Evolutionary conservation across 768 basidiomycete species (phyloP).

Genomic region (Amanita molliuscula): DNA sequence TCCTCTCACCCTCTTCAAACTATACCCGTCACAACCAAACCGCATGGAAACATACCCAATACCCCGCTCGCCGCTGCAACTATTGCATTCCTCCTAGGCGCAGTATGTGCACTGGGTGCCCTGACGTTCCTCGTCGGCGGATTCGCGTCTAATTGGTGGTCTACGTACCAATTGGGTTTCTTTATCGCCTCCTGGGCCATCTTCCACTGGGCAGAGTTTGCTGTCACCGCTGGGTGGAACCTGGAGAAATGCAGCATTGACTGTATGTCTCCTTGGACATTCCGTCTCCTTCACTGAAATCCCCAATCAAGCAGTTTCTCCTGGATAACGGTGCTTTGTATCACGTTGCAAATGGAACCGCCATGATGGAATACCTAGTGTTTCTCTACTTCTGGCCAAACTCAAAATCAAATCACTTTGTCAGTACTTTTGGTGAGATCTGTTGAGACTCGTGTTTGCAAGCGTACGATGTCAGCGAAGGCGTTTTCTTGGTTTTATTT

Average conservation of each 20-base stretch:
- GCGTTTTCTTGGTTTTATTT: conserved; percentile 47
- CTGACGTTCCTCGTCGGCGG: conserved; percentile 40
- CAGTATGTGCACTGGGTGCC: conserved; percentile 48
- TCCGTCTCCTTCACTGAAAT: neutral
- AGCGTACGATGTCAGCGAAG: conserved; percentile 24
- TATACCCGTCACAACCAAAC: conserved; percentile 29
- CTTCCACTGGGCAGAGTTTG: conserved; percentile 94
- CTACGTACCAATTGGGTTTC: conserved; percentile 70
- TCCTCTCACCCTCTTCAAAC: conserved; percentile 39
- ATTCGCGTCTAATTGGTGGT: conserved; percentile 41
- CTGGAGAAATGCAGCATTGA: conserved; percentile 84
- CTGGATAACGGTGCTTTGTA: conserved; percentile 85
- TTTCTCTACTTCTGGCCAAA: conserved; percentile 58
- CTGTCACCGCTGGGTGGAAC: conserved; percentile 95
- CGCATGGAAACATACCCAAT: conserved; percentile 68
- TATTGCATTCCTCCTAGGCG: conserved; percentile 84
- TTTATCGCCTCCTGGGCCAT: conserved; percentile 75
- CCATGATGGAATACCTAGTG: conserved; percentile 71
- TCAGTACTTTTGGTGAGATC: conserved; percentile 47
- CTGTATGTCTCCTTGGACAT: conserved; percentile 47
- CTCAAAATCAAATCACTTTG: conserved; percentile 47
- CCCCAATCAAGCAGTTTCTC: conserved; percentile 63
- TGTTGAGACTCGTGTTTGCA: neutral
- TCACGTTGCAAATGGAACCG: conserved; percentile 72
- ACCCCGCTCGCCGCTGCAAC: conserved; percentile 72